A percentile compares a stretch with the other conserved stretches of the same genome.
Evolutionary conservation across 257 asterid genomes (phyloP).

Genomic region (Nicotiana tomentosiformis): DNA sequence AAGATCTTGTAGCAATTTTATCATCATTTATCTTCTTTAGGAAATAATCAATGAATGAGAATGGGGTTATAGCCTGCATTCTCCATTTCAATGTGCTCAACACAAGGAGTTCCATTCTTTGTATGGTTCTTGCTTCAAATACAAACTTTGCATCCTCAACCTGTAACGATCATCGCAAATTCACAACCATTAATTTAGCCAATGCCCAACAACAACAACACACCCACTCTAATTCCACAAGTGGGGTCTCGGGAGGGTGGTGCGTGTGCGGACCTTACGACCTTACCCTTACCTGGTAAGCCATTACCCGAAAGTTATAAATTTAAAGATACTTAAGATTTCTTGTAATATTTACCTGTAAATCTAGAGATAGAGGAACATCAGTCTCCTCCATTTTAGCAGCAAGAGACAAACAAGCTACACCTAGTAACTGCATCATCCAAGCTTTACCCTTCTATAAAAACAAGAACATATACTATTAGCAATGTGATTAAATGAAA

Average conservation of each 20-base stretch:
- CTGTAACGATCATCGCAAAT: constrained; percentile 6
- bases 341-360: constrained; percentile 20
- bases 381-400: constrained; percentile 45
- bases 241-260: no score
- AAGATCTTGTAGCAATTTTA: constrained; percentile 16
- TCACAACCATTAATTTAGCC: background rate
- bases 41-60: constrained; percentile 35
- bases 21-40: constrained; percentile 21
- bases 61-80: constrained; percentile 41
- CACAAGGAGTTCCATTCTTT: constrained; percentile 44
- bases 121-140: constrained; percentile 36
- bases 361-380: constrained; percentile 30
- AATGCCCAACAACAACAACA: no score
- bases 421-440: constrained; percentile 37
- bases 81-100: constrained; percentile 37
- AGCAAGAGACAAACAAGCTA: constrained; percentile 42
- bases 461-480: background rate
- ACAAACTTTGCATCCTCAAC: constrained; percentile 19
- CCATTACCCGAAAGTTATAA: no score
- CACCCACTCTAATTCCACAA: no score
- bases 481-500: background rate
- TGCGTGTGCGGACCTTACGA: no score
- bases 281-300: no score
- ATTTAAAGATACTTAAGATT: no score
- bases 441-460: constrained; percentile 25